Base-by-base conservation (phyloP, 2,329 filamentous ascomycete genomes). In the Ceratocystis harringtonii region DNA sequence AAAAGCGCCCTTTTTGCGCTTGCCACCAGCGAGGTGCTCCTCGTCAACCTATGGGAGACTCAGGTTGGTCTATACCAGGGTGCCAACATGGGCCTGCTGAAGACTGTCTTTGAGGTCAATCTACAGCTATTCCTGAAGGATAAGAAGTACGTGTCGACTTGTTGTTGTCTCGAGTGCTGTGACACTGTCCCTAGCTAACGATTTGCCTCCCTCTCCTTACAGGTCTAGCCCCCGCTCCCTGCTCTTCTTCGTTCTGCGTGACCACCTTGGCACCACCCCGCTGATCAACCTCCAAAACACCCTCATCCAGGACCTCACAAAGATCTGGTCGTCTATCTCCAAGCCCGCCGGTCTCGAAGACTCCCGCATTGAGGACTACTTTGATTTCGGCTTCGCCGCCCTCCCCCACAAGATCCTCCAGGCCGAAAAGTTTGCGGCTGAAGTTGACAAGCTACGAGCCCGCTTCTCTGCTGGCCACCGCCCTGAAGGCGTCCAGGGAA, bases 1-100 rank as follows among this genome's bases (percentile, higher is more conserved):
- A 99, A 99, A 80, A 96, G 92, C 75, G 94, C 94, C 28, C 82
- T 99, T 22, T 99, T 99, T 77, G 94, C 94, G 63, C 82, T 99
- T 72, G 94, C 94, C 62, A 99, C 94, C 19, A 97, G 92, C 74
- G 94, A 99, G 78, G 92, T 99, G 63, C 81, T 99, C 71, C 95
- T 99, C 73, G 88, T 99, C 76, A 99, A 99, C 74, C 95, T 99
- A 70, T 99, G 94, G 94, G 94, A 99, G 77, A 92, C 96, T 75
- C 94, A 99, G 76, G 94, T 99, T 68, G 94, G 94, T 61, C 76
- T 99, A 75, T 99, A 99, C 74, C 92, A 99, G 77, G 94, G 94
- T 66, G 94, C 94, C 71, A 99, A 99, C 75, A 99, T 99, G 94
- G 94, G 94, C 7, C 77, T 99, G 71, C 80, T 99, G 72, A 99